Conservation (phyloP, 2,329 filamentous ascomycete species). For the Triangularia verruculosa region DNA sequence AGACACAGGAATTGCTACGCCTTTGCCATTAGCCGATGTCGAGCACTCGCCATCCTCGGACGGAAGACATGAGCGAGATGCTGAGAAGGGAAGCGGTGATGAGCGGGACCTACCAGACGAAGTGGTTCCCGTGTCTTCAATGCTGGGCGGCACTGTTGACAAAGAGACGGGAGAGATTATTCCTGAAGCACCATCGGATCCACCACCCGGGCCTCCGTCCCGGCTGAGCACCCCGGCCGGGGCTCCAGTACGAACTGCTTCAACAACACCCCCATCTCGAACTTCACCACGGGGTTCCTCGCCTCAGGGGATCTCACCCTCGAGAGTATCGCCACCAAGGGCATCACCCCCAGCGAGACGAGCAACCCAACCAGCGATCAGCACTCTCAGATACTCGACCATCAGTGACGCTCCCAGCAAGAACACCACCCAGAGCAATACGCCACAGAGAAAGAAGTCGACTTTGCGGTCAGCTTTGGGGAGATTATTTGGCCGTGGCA, state of each 20-base stretch:
- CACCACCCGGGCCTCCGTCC: conserved; percentile 23
- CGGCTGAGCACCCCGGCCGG: conserved; percentile 8
- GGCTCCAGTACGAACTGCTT: conserved; percentile 20
- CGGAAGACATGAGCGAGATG: conserved; percentile 8
- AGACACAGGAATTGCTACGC: conserved; percentile 35
- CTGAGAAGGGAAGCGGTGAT: conserved; percentile 8
- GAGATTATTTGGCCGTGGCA: conserved; percentile 57
- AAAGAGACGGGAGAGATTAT: conserved; percentile 16
- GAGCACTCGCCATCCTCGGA: conserved; percentile 17
- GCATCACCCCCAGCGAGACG: conserved; percentile 26
- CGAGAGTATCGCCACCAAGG: conserved; percentile 18
- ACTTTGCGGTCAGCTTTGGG: conserved; percentile 54
- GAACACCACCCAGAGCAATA: conserved; percentile 32
- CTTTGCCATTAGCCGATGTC: conserved; percentile 29
- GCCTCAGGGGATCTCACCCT: conserved; percentile 19
- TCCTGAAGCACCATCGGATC: conserved; percentile 27
- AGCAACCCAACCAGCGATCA: conserved; percentile 37
- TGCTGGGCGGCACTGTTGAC: neutral
- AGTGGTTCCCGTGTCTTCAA: neutral
- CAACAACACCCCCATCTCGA: conserved; percentile 21
- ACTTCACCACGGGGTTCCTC: conserved; percentile 20
- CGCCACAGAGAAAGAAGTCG: conserved; percentile 55
- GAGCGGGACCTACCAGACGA: neutral
- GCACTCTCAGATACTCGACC: conserved; percentile 46
- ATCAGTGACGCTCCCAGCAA: conserved; percentile 42